Evolutionary conservation across 371 early-diverging fungal genomes (phyloP).

Genomic region (Circinella minor): DNA sequence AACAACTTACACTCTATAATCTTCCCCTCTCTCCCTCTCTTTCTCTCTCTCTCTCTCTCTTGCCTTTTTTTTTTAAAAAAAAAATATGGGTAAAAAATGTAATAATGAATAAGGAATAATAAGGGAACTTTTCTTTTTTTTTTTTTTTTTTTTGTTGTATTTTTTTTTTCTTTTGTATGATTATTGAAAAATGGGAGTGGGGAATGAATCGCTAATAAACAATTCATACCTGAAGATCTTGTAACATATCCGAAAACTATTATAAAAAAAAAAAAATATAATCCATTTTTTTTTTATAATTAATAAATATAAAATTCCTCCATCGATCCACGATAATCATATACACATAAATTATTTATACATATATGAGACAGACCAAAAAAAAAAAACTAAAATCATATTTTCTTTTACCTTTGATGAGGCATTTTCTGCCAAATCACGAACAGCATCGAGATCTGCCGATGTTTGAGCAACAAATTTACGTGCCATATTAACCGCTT

Average conservation of each 20-base stretch:
- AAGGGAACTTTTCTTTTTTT: too few species aligned
- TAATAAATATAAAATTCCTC: too few species aligned
- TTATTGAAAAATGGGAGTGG: background rate
- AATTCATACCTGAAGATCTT: slow-evolving; percentile 26
- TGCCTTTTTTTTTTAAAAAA: too few species aligned
- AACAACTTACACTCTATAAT: too few species aligned
- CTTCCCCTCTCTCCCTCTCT: too few species aligned
- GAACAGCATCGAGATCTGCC: slow-evolving; percentile 75
- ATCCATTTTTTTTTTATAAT: background rate
- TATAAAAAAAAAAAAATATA: background rate
- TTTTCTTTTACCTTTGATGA: slow-evolving; percentile 32
- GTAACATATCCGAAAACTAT: slow-evolving; percentile 24
- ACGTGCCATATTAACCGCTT: slow-evolving; percentile 70
- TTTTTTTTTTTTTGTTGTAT: background rate
- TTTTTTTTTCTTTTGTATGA: background rate
- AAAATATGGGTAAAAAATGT: too few species aligned
- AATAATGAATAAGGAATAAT: too few species aligned
- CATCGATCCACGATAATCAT: too few species aligned
- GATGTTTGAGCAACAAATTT: slow-evolving; percentile 76
- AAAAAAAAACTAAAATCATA: too few species aligned
- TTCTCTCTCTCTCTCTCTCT: too few species aligned
- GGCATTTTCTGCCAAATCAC: slow-evolving; percentile 74
- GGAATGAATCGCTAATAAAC: slow-evolving; percentile 2
- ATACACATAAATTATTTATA: too few species aligned
- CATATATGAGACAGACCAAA: too few species aligned